Evolutionary conservation across 257 asterid species (phyloP), one percentile per base, ranked within the genome.

Genomic region (Petrea volubilis): DNA sequence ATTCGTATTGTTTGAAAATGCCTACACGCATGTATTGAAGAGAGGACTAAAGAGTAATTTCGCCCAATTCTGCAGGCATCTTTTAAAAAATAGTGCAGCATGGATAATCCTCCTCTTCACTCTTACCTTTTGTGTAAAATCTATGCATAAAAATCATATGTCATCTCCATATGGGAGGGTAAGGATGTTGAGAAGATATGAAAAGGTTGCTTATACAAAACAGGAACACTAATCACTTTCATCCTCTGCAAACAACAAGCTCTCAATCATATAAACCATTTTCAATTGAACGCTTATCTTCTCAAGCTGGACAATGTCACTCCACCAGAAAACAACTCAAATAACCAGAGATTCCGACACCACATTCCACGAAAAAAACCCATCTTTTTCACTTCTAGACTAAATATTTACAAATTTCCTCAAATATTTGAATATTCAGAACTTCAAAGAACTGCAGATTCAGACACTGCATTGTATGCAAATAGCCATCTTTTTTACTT

Each of bases 341-440:
- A 62, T 34, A 53, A 67, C 6, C 58, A 14, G 34, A 67, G 51
- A 67, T 50, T 31, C 29, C 2, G 38, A 65, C 50, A 29, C 72
- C 28, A 56, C 6, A 11, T 24, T 56, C 21, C 10, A 56, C 5
- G 25, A 5, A 28, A 12, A n/a, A n/a, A n/a, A n/a, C n/a, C n/a
- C n/a, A n/a, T n/a, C n/a, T n/a, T n/a, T n/a, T n/a, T n/a, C n/a
- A n/a, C n/a, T n/a, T n/a, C n/a, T n/a, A n/a, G n/a, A n/a, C n/a
- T n/a, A n/a, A n/a, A n/a, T n/a, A n/a, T n/a, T n/a, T n/a, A n/a
- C n/a, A n/a, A n/a, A n/a, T n/a, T n/a, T n/a, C n/a, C n/a, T n/a
- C n/a, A n/a, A n/a, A n/a, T n/a, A n/a, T n/a, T n/a, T n/a, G n/a
- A n/a, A n/a, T n/a, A n/a, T n/a, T n/a, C n/a, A n/a, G n/a, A n/a